These are phyloP conservation scores for Xanthoconium purpureum DNA, from an alignment of 768 basidiomycete species.

Conservation along the genomic window DNA sequence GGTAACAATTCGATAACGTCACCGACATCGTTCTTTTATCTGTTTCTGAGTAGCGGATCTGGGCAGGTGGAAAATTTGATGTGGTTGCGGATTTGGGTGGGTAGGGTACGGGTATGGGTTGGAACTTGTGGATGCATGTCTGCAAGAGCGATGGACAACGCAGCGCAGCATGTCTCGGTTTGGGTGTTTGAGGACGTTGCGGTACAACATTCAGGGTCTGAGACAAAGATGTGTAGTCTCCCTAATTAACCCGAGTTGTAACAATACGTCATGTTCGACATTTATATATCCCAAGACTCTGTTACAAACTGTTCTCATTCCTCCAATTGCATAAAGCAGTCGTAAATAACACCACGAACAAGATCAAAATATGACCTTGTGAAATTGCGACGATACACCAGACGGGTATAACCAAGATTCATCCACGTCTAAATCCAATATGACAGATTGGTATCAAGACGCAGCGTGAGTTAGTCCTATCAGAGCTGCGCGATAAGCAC, in stretches of 20 bases:
- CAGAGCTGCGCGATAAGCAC: conserved; percentile 69
- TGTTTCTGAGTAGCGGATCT: conserved; percentile 47
- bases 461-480: conserved; percentile 4
- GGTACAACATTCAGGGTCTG: conserved; percentile 8
- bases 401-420: background rate
- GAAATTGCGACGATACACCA: background rate
- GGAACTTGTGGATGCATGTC: conserved; percentile 20
- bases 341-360: background rate
- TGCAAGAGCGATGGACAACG: conserved; percentile 8
- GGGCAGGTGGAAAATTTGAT: conserved; percentile 64
- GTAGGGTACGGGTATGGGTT: conserved; percentile 51
- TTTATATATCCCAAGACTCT: background rate
- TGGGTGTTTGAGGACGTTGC: conserved; percentile 5
- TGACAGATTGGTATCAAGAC: background rate
- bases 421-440: background rate
- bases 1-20: background rate
- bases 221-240: background rate
- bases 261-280: background rate
- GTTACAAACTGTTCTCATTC: no score
- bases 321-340: background rate
- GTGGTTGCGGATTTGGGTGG: conserved; percentile 50
- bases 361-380: background rate
- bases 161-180: conserved; percentile 6
- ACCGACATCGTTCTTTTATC: conserved; percentile 58
- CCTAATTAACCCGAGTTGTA: background rate